A percentile compares a stretch with the other conserved stretches of the same genome.
These are phyloP conservation scores for Apiosordaria backusii DNA, from an alignment of 495 filamentous ascomycete species.

Conservation along the genomic window DNA sequence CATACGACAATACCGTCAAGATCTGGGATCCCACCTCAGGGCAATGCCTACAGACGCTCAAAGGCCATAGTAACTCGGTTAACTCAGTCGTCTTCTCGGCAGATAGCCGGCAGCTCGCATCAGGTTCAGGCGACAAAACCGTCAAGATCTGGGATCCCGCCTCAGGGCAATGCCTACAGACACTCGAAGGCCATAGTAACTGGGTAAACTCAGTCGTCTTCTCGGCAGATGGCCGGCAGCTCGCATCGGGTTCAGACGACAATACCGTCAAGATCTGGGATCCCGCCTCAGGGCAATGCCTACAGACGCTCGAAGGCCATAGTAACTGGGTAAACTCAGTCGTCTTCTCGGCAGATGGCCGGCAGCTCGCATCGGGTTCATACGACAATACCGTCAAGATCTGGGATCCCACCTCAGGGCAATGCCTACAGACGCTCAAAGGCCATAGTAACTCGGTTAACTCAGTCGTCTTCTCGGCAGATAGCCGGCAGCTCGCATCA, in stretches of 20 bases:
- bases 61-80: conserved; percentile 19
- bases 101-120: conserved; percentile 25
- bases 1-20: conserved; percentile 32
- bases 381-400: no score
- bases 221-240: conserved; percentile 5
- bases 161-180: not conserved
- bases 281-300: no score
- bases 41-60: no score
- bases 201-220: conserved; percentile 3
- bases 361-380: no score
- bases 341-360: no score
- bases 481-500: conserved; percentile 20
- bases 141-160: conserved; percentile 36
- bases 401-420: no score
- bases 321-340: no score
- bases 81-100: conserved; percentile 13
- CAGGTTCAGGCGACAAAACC: conserved; percentile 32
- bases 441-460: conserved; percentile 4
- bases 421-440: no score
- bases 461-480: conserved; percentile 13
- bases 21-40: conserved; percentile 37
- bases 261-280: conserved; percentile 14
- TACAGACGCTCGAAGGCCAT: no score
- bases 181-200: not conserved
- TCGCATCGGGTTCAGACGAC: conserved; percentile 6